phyloP scores from a whole-genome alignment of 176 grass and related monocot genomes.

The Bromus sterilis region DNA sequence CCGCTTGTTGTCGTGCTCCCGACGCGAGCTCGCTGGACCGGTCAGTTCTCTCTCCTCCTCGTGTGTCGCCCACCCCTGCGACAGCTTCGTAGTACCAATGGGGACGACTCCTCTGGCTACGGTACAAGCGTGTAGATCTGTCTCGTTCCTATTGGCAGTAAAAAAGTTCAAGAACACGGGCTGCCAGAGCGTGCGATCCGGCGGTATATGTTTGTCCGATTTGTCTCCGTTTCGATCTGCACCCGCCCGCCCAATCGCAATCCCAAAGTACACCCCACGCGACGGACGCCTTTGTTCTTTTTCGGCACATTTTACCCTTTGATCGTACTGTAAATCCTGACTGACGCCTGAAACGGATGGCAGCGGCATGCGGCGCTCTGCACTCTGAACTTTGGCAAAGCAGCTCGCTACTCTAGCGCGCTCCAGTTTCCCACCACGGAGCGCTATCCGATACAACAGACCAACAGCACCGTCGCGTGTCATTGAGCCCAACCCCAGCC shows the following conservation, averaged over 20 bases:
- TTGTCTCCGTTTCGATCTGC: no score
- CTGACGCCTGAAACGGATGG: no score
- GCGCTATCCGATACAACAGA: neutral
- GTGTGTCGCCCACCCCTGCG: constrained; percentile 21
- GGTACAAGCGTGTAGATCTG: neutral
- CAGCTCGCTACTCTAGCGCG: neutral
- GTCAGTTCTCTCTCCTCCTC: neutral
- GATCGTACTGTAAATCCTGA: neutral
- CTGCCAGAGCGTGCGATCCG: no score
- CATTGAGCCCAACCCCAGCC: neutral
- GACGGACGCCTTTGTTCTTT: no score
- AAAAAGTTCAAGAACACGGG: neutral
- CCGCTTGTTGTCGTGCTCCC: constrained; percentile 1
- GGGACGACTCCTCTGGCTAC: neutral
- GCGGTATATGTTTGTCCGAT: no score
- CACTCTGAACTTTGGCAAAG: neutral
- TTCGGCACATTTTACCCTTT: no score
- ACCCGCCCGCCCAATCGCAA: neutral
- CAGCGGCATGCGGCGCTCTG: neutral
- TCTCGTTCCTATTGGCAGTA: neutral
- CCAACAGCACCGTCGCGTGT: neutral
- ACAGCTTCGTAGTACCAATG: constrained; percentile 17
- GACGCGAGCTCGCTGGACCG: neutral
- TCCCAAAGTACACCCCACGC: neutral
- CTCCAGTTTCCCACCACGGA: neutral